Evolutionary conservation across 805 yeast species (phyloP).

Genomic region (Starmerella geochares): DNA sequence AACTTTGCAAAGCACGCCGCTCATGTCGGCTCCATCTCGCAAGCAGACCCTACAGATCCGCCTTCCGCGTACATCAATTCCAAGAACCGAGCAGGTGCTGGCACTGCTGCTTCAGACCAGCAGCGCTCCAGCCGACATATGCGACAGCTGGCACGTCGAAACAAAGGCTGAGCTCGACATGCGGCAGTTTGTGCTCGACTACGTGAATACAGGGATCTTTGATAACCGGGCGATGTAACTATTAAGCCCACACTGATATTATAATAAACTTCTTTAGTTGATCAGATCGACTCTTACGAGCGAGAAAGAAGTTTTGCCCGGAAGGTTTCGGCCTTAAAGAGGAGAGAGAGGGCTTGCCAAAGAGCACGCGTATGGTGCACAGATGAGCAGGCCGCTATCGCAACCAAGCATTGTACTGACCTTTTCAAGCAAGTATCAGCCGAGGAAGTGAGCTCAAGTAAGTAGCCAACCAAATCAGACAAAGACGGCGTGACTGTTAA

Average conservation of each 20-base stretch:
- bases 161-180: conserved; percentile 3
- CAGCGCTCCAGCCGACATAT: neutral
- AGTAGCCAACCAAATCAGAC: no score
- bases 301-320: no score
- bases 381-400: no score
- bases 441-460: no score
- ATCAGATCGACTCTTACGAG: no score
- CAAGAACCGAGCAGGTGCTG: conserved; percentile 12
- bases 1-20: neutral
- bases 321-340: no score
- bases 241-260: no score
- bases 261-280: no score
- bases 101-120: conserved; percentile 19
- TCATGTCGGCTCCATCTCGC: neutral
- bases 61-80: conserved; percentile 15
- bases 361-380: no score
- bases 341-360: no score
- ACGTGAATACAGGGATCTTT: conserved; percentile 6
- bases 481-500: neutral
- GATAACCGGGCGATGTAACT: neutral
- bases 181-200: conserved; percentile 5
- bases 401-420: no score
- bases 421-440: no score
- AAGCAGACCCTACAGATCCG: neutral
- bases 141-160: conserved; percentile 13